Percentiles rank a stretch among this genome's conserved stretches.
These are phyloP conservation scores for Aspergillus sp. DNA, from an alignment of 2,329 filamentous ascomycete genomes.

Conservation along the genomic window DNA sequence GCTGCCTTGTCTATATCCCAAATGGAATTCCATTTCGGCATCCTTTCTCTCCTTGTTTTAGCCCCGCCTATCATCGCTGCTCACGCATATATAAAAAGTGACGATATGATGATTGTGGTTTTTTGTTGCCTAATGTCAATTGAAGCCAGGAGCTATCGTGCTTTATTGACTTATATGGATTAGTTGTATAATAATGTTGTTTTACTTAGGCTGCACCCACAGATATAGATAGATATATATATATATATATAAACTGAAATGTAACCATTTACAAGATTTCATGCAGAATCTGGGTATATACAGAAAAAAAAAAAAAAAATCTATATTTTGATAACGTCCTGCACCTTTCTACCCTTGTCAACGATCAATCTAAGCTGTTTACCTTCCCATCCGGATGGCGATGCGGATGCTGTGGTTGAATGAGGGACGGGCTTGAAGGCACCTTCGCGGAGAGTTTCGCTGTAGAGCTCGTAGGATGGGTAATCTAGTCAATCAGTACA, in stretches of 20 bases:
- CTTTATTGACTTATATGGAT: too few relatives aligned
- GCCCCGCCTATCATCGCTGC: too few relatives aligned
- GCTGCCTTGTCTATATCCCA: too few relatives aligned
- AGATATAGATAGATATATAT: neutral
- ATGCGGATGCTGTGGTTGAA: slow-evolving; percentile 12
- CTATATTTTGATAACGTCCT: slow-evolving; percentile 55
- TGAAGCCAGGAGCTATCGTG: too few relatives aligned
- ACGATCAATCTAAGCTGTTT: slow-evolving; percentile 64
- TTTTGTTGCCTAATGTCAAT: too few relatives aligned
- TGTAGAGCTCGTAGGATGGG: slow-evolving; percentile 71
- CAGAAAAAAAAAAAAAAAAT: neutral
- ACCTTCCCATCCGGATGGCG: slow-evolving; percentile 42
- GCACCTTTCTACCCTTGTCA: slow-evolving; percentile 59
- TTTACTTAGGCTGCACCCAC: too few relatives aligned
- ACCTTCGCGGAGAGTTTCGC: slow-evolving; percentile 58
- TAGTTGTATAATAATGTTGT: too few relatives aligned
- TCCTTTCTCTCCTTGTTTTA: too few relatives aligned
- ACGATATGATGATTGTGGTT: too few relatives aligned
- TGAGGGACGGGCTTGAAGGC: slow-evolving; percentile 47
- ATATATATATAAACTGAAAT: neutral
- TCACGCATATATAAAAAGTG: too few relatives aligned
- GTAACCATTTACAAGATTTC: neutral
- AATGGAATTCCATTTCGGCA: too few relatives aligned
- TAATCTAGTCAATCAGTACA: slow-evolving; percentile 50
- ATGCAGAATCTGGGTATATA: neutral